These are phyloP conservation scores for Dactylellina sp. DNA, from an alignment of 2,329 filamentous ascomycete genomes.

Conservation along the genomic window DNA sequence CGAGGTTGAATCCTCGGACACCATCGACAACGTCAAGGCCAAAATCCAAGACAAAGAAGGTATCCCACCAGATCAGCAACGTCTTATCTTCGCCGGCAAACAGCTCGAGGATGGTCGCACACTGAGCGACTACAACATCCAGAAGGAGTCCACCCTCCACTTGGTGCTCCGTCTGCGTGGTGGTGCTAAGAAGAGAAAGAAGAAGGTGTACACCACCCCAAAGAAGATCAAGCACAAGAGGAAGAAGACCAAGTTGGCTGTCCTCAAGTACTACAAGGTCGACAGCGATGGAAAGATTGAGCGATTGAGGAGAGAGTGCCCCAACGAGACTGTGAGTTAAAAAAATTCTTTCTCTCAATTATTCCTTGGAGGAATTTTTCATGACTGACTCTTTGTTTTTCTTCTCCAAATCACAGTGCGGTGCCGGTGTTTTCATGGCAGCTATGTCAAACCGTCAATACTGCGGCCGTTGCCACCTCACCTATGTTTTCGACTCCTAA, in stretches of 20 bases:
- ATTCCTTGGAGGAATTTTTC: conserved; percentile 59
- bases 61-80: conserved; percentile 97
- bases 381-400: conserved; percentile 63
- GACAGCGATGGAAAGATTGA: conserved; percentile 99
- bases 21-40: conserved; percentile 94
- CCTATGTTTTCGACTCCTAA: conserved; percentile 61
- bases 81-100: conserved; percentile 95
- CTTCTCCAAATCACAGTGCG: conserved; percentile 76
- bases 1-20: conserved; percentile 72
- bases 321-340: conserved; percentile 84
- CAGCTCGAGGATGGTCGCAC: conserved; percentile 90
- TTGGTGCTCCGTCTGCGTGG: conserved; percentile 61
- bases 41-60: conserved; percentile 99
- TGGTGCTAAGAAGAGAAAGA: conserved; percentile 97
- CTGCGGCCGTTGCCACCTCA: conserved; percentile 69
- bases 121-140: conserved; percentile 88
- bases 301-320: conserved; percentile 98
- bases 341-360: conserved; percentile 61
- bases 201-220: conserved; percentile 99
- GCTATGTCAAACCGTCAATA: conserved; percentile 99
- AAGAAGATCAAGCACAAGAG: conserved; percentile 99
- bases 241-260: conserved; percentile 99
- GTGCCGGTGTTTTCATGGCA: conserved; percentile 99
- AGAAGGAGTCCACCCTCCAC: conserved; percentile 82
- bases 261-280: conserved; percentile 99